phyloP scores from a whole-genome alignment of 768 basidiomycete species.

The Psilocybe azurescens region DNA sequence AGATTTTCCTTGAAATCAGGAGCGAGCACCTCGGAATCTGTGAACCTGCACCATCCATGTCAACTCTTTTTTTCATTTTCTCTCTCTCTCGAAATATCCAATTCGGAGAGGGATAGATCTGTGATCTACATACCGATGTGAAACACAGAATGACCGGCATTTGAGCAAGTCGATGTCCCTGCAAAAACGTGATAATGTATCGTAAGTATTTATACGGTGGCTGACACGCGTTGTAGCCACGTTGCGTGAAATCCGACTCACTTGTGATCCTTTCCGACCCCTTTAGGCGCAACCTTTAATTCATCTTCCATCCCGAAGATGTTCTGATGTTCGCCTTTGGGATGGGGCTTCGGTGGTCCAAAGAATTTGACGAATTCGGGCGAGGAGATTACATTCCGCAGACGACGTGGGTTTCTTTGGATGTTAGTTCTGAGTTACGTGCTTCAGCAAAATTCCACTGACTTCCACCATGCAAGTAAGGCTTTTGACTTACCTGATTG shows the following conservation, averaged over 20 bases:
- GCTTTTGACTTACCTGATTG: constrained; percentile 59
- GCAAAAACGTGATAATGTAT: constrained; percentile 1
- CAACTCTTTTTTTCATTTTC: not conserved
- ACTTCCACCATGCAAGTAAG: not conserved
- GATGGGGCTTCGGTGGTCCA: constrained; percentile 67
- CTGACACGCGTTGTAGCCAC: not conserved
- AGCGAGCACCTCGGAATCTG: constrained; percentile 72
- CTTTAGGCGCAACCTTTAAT: constrained; percentile 91
- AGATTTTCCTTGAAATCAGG: constrained; percentile 71
- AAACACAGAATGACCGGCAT: constrained; percentile 78
- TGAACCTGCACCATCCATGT: constrained; percentile 53
- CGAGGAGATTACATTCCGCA: constrained; percentile 69
- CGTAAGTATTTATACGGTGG: too few relatives aligned
- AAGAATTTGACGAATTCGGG: constrained; percentile 80
- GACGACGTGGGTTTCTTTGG: constrained; percentile 58
- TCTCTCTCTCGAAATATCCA: not conserved
- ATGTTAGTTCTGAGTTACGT: constrained; percentile 58
- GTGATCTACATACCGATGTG: constrained; percentile 51
- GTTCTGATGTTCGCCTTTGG: constrained; percentile 67
- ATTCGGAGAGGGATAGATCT: not conserved
- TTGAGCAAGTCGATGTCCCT: constrained; percentile 94
- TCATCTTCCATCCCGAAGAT: constrained; percentile 91
- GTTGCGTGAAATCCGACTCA: constrained; percentile 33
- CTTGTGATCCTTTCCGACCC: constrained; percentile 83
- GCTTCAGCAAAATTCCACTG: not conserved